These are phyloP conservation scores for Colletotrichum sp. DNA, from an alignment of 2,329 filamentous ascomycete genomes.

Conservation along the genomic window DNA sequence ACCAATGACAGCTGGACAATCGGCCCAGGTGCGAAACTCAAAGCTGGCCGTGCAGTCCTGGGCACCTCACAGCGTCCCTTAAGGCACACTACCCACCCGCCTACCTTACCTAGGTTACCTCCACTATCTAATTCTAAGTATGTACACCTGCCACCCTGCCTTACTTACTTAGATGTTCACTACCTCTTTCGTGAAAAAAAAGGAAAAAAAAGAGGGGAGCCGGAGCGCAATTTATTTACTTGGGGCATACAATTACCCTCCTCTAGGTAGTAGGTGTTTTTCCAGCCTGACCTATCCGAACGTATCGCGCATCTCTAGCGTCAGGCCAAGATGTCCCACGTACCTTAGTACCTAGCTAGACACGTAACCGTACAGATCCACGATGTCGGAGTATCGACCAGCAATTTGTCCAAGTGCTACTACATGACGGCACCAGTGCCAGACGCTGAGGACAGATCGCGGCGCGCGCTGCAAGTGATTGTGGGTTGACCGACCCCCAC, in stretches of 20 bases:
- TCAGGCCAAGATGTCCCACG: not conserved
- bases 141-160: not conserved
- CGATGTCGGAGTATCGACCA: not conserved
- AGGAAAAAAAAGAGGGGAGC: too few species aligned
- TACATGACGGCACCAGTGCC: not conserved
- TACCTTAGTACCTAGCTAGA: not conserved
- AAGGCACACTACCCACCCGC: not conserved
- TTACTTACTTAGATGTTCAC: not conserved
- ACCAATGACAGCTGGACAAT: slow-evolving; percentile 1
- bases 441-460: not conserved
- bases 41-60: not conserved
- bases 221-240: not conserved
- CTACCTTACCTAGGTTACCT: not conserved
- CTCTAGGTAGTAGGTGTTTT: not conserved
- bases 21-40: not conserved
- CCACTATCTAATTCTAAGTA: not conserved
- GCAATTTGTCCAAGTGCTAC: not conserved
- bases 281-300: not conserved
- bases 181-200: too few species aligned
- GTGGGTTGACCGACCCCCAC: not conserved
- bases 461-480: not conserved
- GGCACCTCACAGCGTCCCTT: not conserved
- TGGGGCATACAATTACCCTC: not conserved
- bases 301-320: not conserved
- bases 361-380: not conserved